phyloP scores from a whole-genome alignment of 1,284 basidiomycete species.

The Agaricales sp. region DNA sequence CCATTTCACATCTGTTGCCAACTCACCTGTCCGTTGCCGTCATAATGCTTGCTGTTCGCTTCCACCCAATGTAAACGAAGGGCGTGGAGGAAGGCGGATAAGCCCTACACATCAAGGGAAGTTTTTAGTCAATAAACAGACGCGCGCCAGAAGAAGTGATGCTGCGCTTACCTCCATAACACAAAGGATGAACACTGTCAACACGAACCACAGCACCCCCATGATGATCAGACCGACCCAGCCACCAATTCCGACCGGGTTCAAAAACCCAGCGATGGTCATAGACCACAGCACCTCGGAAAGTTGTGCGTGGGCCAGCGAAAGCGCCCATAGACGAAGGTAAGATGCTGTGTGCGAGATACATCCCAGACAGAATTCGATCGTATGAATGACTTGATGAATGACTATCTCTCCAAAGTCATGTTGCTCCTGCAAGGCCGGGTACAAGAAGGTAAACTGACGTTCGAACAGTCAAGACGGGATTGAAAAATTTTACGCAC shows the following conservation, averaged over 20 bases:
- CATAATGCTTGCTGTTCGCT: conserved; percentile 94
- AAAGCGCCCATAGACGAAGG: conserved; percentile 97
- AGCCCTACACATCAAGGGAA: conserved; percentile 40
- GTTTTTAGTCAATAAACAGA: conserved; percentile 8
- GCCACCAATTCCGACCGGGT: conserved; percentile 44
- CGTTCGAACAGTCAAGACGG: conserved; percentile 3
- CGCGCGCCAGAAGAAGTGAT: conserved; percentile 6
- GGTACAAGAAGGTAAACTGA: conserved; percentile 7
- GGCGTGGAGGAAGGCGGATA: conserved; percentile 93
- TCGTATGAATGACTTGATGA: conserved; percentile 96
- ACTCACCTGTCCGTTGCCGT: conserved; percentile 79
- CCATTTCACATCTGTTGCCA: conserved; percentile 16
- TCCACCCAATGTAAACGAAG: conserved; percentile 98
- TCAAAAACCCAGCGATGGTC: conserved; percentile 61
- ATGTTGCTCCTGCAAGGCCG: conserved; percentile 47
- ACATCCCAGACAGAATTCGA: conserved; percentile 97
- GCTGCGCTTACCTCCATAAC: conserved; percentile 77
- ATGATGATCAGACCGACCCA: conserved; percentile 55
- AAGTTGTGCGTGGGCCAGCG: conserved; percentile 94
- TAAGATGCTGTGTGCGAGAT: conserved; percentile 99
- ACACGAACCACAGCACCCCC: conserved; percentile 72
- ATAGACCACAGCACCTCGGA: conserved; percentile 91
- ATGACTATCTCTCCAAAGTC: conserved; percentile 94
- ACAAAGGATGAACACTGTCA: conserved; percentile 77
- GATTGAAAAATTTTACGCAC: conserved; percentile 30